Evolutionary conservation across 148 eudicot species (phyloP).

Genomic region (Fagopyrum esculentum): DNA sequence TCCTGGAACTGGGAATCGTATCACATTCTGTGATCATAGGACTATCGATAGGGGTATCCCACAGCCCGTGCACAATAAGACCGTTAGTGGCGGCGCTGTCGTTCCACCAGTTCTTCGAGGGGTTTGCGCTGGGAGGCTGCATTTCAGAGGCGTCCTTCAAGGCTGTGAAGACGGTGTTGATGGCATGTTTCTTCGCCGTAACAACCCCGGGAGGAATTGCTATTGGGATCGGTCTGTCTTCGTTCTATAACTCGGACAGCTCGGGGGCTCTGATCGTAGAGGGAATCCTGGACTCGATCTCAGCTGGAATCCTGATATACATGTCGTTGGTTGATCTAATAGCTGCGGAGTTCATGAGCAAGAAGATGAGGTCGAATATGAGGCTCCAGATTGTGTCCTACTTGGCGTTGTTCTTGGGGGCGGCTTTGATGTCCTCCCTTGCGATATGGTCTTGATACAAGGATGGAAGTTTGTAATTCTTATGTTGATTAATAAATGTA

Average conservation of each 20-base stretch:
- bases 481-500: neutral
- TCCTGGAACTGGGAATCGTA: conserved; percentile 37
- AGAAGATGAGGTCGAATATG: conserved; percentile 22
- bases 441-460: conserved; percentile 14
- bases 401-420: conserved; percentile 23
- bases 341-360: conserved; percentile 40
- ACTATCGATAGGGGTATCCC: conserved; percentile 30
- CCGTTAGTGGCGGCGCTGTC: conserved; percentile 36
- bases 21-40: conserved; percentile 45
- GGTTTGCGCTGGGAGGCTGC: conserved; percentile 45
- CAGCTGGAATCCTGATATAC: conserved; percentile 40
- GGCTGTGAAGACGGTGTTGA: conserved; percentile 19
- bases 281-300: conserved; percentile 31
- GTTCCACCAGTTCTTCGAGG: conserved; percentile 45
- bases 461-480: neutral
- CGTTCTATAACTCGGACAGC: conserved; percentile 28
- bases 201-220: conserved; percentile 37
- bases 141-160: conserved; percentile 40
- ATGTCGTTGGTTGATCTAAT: conserved; percentile 43
- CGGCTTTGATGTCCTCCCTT: conserved; percentile 18
- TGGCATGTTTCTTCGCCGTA: conserved; percentile 36
- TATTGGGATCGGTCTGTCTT: conserved; percentile 34
- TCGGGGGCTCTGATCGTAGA: conserved; percentile 33
- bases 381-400: conserved; percentile 20
- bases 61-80: conserved; percentile 23